These are phyloP conservation scores for Aschersonia sp. DNA, from an alignment of 2,329 filamentous ascomycete genomes.

Conservation along the genomic window DNA sequence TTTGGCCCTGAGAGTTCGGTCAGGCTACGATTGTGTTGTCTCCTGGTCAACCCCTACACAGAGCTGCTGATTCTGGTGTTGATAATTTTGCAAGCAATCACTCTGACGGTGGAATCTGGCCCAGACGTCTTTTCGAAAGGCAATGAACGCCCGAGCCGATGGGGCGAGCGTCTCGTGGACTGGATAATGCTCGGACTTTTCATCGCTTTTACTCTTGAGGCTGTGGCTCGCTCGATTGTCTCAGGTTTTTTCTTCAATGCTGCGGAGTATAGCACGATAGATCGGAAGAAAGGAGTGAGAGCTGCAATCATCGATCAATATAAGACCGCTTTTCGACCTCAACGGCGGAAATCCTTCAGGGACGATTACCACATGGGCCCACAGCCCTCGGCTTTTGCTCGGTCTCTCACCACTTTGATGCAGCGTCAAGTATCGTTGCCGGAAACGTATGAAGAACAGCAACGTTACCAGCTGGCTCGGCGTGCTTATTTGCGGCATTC, in stretches of 20 bases:
- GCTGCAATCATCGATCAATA: slow-evolving; percentile 65
- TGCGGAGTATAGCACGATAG: slow-evolving; percentile 79
- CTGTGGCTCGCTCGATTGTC: slow-evolving; percentile 72
- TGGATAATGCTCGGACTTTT: slow-evolving; percentile 75
- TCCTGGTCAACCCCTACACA: slow-evolving; percentile 73
- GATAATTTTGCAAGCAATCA: slow-evolving; percentile 74
- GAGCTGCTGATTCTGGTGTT: slow-evolving; percentile 78
- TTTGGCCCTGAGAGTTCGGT: slow-evolving; percentile 68
- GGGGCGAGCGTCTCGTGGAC: slow-evolving; percentile 58
- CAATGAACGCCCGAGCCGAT: slow-evolving; percentile 44
- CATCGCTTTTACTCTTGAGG: slow-evolving; percentile 76
- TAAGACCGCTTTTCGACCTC: slow-evolving; percentile 65
- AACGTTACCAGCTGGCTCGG: slow-evolving; percentile 72
- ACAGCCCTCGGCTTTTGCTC: slow-evolving; percentile 52
- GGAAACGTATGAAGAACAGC: slow-evolving; percentile 59
- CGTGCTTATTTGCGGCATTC: slow-evolving; percentile 87
- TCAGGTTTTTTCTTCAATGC: slow-evolving; percentile 90
- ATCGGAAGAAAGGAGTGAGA: slow-evolving; percentile 59
- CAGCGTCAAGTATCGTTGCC: slow-evolving; percentile 41
- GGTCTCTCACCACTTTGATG: slow-evolving; percentile 69
- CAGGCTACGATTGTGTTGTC: slow-evolving; percentile 60
- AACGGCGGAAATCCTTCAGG: slow-evolving; percentile 55
- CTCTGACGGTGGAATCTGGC: slow-evolving; percentile 75
- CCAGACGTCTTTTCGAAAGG: slow-evolving; percentile 52
- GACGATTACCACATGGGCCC: slow-evolving; percentile 29